Conservation (phyloP, 495 filamentous ascomycete genomes). For the Poronia punctata region DNA sequence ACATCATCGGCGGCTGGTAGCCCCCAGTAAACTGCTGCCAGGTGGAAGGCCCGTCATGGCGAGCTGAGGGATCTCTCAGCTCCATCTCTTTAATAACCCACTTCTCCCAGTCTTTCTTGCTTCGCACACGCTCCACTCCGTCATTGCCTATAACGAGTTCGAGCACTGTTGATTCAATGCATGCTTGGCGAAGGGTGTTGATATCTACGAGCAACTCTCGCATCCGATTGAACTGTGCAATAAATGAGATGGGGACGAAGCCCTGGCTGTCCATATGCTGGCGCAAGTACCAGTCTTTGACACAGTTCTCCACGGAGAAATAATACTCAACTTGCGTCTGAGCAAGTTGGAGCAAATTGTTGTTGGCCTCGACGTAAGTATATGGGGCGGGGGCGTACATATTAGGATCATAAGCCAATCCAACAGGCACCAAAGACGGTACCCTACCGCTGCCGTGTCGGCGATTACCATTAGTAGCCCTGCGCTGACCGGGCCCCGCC, state of each 20-base stretch:
- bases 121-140: constrained; percentile 72
- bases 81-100: constrained; percentile 64
- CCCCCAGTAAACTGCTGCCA: constrained; percentile 15
- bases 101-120: constrained; percentile 66
- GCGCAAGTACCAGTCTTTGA: constrained; percentile 86
- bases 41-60: constrained; percentile 33
- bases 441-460: constrained; percentile 19
- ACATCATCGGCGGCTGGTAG: constrained; percentile 17
- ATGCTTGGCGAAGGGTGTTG: constrained; percentile 66
- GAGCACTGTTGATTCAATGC: constrained; percentile 59
- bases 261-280: constrained; percentile 91
- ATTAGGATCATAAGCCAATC: constrained; percentile 43
- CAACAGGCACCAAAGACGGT: constrained; percentile 18
- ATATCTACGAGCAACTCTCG: constrained; percentile 61
- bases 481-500: constrained; percentile 9
- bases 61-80: constrained; percentile 32
- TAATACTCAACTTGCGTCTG: constrained; percentile 80
- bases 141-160: constrained; percentile 66
- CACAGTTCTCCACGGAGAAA: constrained; percentile 92
- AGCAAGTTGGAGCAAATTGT: constrained; percentile 5
- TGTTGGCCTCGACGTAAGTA: no score
- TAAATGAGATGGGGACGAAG: constrained; percentile 70
- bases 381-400: constrained; percentile 54
- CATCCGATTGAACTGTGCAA: constrained; percentile 80
- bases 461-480: constrained; percentile 10